Conservation (phyloP, 768 basidiomycete genomes). For the Rhodosporidiobolus odoratus region DNA sequence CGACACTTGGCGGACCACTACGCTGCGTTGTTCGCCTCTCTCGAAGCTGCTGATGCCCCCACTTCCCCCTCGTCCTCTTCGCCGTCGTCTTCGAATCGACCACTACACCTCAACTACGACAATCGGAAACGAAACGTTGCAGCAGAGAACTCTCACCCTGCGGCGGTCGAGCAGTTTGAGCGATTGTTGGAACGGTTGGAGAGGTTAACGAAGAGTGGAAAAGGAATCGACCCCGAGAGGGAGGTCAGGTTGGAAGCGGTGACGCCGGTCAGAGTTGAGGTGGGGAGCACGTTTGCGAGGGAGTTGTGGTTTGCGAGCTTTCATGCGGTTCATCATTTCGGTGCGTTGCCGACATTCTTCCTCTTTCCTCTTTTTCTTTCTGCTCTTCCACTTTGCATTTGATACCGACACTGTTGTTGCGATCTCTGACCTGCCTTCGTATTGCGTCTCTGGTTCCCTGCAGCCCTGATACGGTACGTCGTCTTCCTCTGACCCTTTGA, state of each 20-base stretch:
- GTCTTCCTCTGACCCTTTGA: not conserved
- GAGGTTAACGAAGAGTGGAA: not conserved
- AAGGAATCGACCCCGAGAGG: not conserved
- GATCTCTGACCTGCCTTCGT: no score
- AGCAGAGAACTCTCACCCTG: constrained; percentile 23
- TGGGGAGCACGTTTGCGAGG: constrained; percentile 28
- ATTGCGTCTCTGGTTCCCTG: no score
- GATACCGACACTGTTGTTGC: no score
- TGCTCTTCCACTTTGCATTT: no score
- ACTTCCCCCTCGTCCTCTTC: not conserved
- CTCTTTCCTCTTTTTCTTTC: no score
- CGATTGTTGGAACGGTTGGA: constrained; percentile 10
- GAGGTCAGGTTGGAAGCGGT: constrained; percentile 22
- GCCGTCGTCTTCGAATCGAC: not conserved
- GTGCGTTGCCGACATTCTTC: no score
- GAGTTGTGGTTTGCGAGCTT: constrained; percentile 36
- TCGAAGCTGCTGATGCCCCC: not conserved
- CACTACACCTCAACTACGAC: constrained; percentile 33
- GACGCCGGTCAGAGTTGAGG: constrained; percentile 26
- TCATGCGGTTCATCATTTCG: constrained; percentile 32
- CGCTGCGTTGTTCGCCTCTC: constrained; percentile 22
- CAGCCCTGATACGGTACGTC: constrained; percentile 23
- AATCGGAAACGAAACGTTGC: constrained; percentile 21
- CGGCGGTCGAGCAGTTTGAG: constrained; percentile 13
- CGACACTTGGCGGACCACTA: constrained; percentile 37